Base-by-base conservation (phyloP, 2,329 filamentous ascomycete species). In the Clarireedia paspali region DNA sequence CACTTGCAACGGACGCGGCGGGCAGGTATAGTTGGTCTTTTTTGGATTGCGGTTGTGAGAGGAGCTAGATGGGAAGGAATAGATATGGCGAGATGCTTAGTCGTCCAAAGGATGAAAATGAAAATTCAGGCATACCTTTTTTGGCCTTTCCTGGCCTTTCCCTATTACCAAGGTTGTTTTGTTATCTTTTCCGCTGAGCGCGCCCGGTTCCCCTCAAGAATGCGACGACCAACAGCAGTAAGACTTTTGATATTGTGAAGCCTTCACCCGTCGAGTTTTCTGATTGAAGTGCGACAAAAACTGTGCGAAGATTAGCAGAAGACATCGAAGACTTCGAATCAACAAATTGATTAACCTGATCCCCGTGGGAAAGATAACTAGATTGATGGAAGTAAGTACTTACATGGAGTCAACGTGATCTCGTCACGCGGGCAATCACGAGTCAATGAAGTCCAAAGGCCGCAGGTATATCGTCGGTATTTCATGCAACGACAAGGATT, bases 61-160 rank as follows among this genome's bases (percentile, higher is more conserved):
- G n/a, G 34, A 49, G 48, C 20, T 54, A 14, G 17, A 14, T 14
- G 46, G 7, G 30, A 34, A 34, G 30, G 30, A 9, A 34, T 12
- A 34, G 30, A 20, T 34, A 34, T 3, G 30, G 9, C 9, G 23
- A 47, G 10, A 47, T 47, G 15, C 23, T 47, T 47, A 47, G 44
- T 24, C 26, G 44, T 34, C 9, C 30, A 47, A 24, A 46, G 17
- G 17, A 30, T 50, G 26, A 42, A 40, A 48, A 55, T 55, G 45
- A 50, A 55, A 50, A 38, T 24, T 55, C 53, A 55, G 39, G 47
- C 53, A 44, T 51, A 55, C 53, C 53, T 55, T 44, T 26, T 44
- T 44, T 44, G 17, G 40, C 40, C 23, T 17, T 44, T 10, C 40
- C n/a, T 14, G 9, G 9, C 36, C 36, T 38, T 40, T 42, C 39